A percentile compares a stretch with the other conserved stretches of the same genome.
phyloP scores from a whole-genome alignment of 352 stramenopile species.

The Phytophthora sojae region DNA sequence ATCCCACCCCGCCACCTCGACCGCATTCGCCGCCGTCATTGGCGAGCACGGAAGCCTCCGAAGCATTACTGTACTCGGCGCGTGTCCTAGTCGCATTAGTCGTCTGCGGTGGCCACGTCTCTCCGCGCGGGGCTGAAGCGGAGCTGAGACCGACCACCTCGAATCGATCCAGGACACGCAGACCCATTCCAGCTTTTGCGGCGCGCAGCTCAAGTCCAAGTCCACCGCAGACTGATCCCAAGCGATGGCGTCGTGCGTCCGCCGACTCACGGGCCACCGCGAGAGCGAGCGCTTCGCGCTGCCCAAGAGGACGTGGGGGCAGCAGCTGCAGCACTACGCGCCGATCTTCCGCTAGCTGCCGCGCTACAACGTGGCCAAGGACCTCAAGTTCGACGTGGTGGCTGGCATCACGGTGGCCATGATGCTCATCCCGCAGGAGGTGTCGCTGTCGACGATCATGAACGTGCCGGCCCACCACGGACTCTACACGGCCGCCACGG shows the following conservation, averaged over 20 bases:
- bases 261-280: conserved; percentile 4
- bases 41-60: neutral
- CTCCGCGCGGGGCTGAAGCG: conserved; percentile 8
- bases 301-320: conserved; percentile 26
- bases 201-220: conserved; percentile 14
- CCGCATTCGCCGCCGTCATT: conserved; percentile 3
- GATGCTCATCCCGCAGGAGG: conserved; percentile 91
- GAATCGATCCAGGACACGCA: no score
- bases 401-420: conserved; percentile 73
- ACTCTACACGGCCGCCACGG: conserved; percentile 87
- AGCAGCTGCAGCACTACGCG: conserved; percentile 38
- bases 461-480: conserved; percentile 87
- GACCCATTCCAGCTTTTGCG: conserved; percentile 19
- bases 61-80: neutral
- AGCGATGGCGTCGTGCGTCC: conserved; percentile 27
- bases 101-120: neutral
- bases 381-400: conserved; percentile 66
- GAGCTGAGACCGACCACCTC: conserved; percentile 13
- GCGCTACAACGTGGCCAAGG: conserved; percentile 50
- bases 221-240: neutral
- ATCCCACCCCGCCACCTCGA: conserved; percentile 17
- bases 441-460: conserved; percentile 91
- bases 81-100: neutral
- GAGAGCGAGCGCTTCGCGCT: conserved; percentile 33
- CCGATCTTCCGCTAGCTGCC: conserved; percentile 68